Base-by-base conservation (phyloP, 805 yeast genomes). In the Pichia ethanolica region DNA sequence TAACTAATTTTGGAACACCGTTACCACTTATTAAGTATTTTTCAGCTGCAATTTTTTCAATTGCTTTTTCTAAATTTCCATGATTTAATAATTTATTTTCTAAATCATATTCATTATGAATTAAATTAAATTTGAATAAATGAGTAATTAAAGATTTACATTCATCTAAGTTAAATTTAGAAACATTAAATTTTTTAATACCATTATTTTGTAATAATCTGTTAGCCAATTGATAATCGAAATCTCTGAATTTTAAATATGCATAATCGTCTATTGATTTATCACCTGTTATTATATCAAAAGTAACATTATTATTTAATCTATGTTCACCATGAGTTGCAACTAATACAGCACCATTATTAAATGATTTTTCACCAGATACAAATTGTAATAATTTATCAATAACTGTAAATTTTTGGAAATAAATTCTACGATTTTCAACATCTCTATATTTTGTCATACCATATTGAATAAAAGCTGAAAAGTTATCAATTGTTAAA, bases 401-500 rank as follows among this genome's bases (percentile, higher is more conserved):
- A 11, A 84, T 81, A 25, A 88, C 59, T 62, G 86, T 89, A 42
- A 89, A 73, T 32, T 83, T 76, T 26, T 73, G 71, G 51, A 82
- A 72, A 56, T 79, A 79, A 49, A 89, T 75, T 9, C 74, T 74
- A 39, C 69, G 63, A 67, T 81, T 80, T 27, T 78, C 70, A 1
- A 74, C 65, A 59, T 82, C 75, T 57, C 77, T 75, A 68, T 89
- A 88, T 39, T 68, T 72, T 8, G 95, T 78, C 46, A 66, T 65
- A 7, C 85, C 73, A 33, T 67, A 59, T 37, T 81, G 75, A 11
- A 81, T 63, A 50, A 87, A 66, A 4, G 82, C 79, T 51, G 87
- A 81, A 60, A 88, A 74, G 60, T 86, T 82, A 64, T 89, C 97
- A 40, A 89, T 73, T 3, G 95, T 74, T 40, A 88, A 71, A 45